Evolutionary conservation across 495 filamentous ascomycete genomes (phyloP).

Genomic region (Margaritispora aquatica): DNA sequence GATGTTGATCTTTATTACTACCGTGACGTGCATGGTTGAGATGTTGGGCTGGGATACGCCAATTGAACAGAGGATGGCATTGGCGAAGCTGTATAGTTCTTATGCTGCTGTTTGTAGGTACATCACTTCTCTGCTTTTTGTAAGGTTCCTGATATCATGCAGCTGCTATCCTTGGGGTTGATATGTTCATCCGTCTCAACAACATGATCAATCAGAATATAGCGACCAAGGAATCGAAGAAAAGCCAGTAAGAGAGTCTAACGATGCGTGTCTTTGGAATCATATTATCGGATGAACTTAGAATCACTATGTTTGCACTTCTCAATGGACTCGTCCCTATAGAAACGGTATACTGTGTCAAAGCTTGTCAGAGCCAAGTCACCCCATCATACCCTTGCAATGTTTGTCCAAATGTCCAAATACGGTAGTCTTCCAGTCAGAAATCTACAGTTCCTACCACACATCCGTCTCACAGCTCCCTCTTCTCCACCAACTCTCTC

Average conservation of each 20-base stretch:
- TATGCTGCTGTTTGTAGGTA: slow-evolving; percentile 20
- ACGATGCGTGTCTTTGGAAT: no score
- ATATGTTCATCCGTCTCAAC: slow-evolving; percentile 17
- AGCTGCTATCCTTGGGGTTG: slow-evolving; percentile 12
- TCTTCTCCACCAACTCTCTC: neutral
- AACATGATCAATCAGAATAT: neutral
- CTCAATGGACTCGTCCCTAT: no score
- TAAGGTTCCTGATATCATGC: neutral
- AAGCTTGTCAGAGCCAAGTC: no score
- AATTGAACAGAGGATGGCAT: slow-evolving; percentile 7
- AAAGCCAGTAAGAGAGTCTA: neutral
- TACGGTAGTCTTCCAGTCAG: no score
- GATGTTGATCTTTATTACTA: slow-evolving; percentile 64
- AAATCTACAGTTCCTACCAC: no score
- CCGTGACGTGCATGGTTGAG: slow-evolving; percentile 58
- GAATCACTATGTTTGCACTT: no score
- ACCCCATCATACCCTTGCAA: no score
- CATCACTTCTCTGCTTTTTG: neutral
- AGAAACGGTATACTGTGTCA: no score
- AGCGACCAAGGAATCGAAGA: neutral
- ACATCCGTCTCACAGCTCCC: neutral
- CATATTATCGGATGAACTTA: no score
- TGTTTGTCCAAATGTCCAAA: no score
- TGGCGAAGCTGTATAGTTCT: slow-evolving; percentile 18
- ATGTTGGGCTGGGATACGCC: slow-evolving; percentile 27